Evolutionary conservation across 2,329 filamentous ascomycete genomes (phyloP).

Genomic region (Dryadomyces sulphureus): DNA sequence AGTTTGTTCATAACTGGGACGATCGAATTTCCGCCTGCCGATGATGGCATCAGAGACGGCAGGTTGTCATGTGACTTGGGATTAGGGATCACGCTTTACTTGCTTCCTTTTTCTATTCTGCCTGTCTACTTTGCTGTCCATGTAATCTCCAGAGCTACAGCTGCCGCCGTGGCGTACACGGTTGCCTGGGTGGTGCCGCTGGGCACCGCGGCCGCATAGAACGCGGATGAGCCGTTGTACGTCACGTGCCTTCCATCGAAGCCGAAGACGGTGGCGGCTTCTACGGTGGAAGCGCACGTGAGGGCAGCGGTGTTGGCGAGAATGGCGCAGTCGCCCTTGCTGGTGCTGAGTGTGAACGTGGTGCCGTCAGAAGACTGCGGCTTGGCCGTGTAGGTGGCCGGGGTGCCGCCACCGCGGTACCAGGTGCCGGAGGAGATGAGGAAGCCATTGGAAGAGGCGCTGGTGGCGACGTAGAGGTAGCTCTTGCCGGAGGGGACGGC

Average conservation of each 20-base stretch:
- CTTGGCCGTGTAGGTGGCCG: constrained; percentile 15
- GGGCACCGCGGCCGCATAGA: constrained; percentile 13
- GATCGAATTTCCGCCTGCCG: too few species aligned
- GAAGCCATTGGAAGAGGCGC: constrained; percentile 9
- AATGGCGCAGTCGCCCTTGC: constrained; percentile 13
- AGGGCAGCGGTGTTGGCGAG: constrained; percentile 7
- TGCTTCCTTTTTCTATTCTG: too few species aligned
- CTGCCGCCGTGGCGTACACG: constrained; percentile 12
- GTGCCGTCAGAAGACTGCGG: constrained; percentile 8
- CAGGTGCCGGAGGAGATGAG: constrained; percentile 15
- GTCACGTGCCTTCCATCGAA: constrained; percentile 15
- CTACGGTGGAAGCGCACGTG: constrained; percentile 10
- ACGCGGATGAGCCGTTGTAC: constrained; percentile 9
- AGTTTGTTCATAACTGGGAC: too few species aligned
- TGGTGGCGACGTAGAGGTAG: constrained; percentile 5
- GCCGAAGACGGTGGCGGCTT: constrained; percentile 11
- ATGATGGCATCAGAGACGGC: too few species aligned
- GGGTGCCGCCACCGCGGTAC: constrained; percentile 15
- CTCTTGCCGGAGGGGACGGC: constrained; percentile 6
- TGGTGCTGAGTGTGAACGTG: constrained; percentile 13
- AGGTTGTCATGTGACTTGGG: too few species aligned
- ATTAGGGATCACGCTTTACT: too few species aligned
- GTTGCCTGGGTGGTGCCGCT: constrained; percentile 12
- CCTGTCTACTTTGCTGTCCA: constrained; percentile 9
- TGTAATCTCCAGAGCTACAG: constrained; percentile 12